phyloP scores from a whole-genome alignment of 2,329 filamentous ascomycete genomes.

The Acarospora socialis region DNA sequence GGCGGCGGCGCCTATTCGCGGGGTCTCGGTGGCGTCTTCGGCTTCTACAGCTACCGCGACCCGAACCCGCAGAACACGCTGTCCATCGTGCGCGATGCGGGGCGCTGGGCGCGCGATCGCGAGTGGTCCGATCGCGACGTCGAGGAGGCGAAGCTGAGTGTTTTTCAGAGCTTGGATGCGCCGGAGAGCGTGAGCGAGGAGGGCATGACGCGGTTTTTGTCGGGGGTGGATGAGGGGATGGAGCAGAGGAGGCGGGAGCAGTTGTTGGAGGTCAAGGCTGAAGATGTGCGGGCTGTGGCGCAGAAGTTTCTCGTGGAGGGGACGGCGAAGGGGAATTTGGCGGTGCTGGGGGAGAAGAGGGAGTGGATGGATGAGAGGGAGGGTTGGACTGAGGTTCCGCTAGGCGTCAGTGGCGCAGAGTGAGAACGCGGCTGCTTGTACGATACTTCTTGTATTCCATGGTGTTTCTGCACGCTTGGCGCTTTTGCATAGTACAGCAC shows the following conservation, averaged over 20 bases:
- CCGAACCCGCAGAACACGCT: constrained; percentile 86
- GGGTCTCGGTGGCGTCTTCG: constrained; percentile 70
- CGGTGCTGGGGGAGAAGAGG: constrained; percentile 72
- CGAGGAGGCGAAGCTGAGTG: constrained; percentile 88
- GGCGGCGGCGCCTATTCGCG: constrained; percentile 78
- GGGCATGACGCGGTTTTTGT: constrained; percentile 73
- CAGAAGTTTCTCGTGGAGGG: constrained; percentile 65
- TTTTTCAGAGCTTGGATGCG: constrained; percentile 86
- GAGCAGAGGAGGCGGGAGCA: constrained; percentile 69
- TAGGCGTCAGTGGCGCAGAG: constrained; percentile 46
- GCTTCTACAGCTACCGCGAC: constrained; percentile 93
- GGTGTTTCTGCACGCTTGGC: too few relatives aligned
- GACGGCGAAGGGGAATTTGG: constrained; percentile 45
- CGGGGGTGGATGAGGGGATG: constrained; percentile 78
- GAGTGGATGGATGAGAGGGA: constrained; percentile 51
- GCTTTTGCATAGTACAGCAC: too few relatives aligned
- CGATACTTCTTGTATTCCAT: constrained; percentile 4
- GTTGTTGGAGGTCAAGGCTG: constrained; percentile 69
- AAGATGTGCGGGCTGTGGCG: constrained; percentile 67
- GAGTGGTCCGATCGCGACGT: constrained; percentile 72
- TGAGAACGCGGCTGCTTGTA: constrained; percentile 13
- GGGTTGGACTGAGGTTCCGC: constrained; percentile 61
- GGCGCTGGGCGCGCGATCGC: constrained; percentile 67
- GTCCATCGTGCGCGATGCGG: constrained; percentile 68
- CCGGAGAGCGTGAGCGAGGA: constrained; percentile 76